These are phyloP conservation scores for Talaromyces nanjingensis DNA, from an alignment of 495 filamentous ascomycete genomes.

Conservation along the genomic window DNA sequence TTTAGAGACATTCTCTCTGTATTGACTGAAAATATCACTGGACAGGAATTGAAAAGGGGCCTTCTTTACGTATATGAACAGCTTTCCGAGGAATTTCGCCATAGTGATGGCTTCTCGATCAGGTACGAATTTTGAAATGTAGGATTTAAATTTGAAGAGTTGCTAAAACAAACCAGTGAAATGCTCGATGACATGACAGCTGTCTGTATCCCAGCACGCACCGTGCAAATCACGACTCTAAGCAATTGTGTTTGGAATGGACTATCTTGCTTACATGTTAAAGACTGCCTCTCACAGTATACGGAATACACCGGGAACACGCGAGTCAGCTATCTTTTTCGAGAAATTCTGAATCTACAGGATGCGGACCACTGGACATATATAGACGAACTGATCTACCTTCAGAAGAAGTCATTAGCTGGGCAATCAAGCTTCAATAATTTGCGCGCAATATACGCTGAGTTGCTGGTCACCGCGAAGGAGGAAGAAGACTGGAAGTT, in stretches of 20 bases:
- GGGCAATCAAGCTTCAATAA: no score
- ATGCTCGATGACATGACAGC: neutral
- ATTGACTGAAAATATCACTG: neutral
- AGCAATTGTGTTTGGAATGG: neutral
- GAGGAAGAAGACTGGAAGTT: no score
- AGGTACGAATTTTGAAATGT: neutral
- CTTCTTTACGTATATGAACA: neutral
- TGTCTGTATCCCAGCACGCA: neutral
- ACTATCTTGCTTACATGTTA: neutral
- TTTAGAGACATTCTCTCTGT: neutral
- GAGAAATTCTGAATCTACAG: neutral
- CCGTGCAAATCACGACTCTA: neutral
- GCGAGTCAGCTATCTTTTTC: neutral
- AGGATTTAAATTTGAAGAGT: neutral
- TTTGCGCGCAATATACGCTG: no score
- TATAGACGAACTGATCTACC: neutral
- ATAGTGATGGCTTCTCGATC: no score
- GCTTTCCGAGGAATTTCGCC: neutral
- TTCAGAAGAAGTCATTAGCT: neutral
- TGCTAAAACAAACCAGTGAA: neutral
- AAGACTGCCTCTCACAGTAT: neutral
- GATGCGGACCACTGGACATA: neutral
- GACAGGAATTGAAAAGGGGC: neutral
- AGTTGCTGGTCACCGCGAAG: no score
- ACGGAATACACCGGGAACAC: neutral